Evolutionary conservation across 78 protist species (phyloP).

Genomic region (Cyanophora paradoxa): DNA sequence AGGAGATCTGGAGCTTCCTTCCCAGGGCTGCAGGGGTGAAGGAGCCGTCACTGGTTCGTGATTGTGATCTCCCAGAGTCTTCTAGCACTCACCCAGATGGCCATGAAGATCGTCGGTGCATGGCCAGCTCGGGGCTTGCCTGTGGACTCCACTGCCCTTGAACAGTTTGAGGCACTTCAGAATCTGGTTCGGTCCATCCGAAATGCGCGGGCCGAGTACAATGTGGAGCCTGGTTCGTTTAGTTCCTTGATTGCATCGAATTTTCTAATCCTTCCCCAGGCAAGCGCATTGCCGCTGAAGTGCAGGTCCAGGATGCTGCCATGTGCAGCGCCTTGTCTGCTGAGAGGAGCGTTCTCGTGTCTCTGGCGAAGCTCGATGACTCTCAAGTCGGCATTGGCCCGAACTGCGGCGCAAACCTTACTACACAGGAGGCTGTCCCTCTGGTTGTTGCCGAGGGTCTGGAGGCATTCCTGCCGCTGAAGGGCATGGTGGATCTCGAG

Average conservation of each 20-base stretch:
- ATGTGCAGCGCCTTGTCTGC: neutral
- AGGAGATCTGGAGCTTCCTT: conserved; percentile 73
- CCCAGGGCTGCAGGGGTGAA: too few relatives aligned
- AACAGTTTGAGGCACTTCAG: neutral
- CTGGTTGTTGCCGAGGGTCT: neutral
- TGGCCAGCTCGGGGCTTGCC: too few relatives aligned
- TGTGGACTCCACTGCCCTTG: neutral
- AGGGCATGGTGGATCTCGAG: conserved; percentile 16
- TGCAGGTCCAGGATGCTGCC: neutral
- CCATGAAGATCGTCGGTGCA: neutral
- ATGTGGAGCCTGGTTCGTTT: too few relatives aligned
- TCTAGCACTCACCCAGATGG: neutral
- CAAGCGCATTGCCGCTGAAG: neutral
- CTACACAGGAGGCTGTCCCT: neutral
- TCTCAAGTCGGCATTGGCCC: too few relatives aligned
- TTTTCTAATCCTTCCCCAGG: neutral
- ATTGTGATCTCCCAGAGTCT: neutral
- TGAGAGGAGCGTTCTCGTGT: neutral
- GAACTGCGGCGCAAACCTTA: too few relatives aligned
- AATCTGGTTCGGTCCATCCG: neutral
- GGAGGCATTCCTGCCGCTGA: conserved; percentile 15
- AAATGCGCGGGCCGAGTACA: conserved; percentile 2
- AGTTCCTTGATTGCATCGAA: too few relatives aligned
- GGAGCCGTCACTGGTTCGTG: neutral
- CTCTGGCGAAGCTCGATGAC: neutral